phyloP scores from a whole-genome alignment of 2,329 filamentous ascomycete species.

The Camptophora hylomeconis region DNA sequence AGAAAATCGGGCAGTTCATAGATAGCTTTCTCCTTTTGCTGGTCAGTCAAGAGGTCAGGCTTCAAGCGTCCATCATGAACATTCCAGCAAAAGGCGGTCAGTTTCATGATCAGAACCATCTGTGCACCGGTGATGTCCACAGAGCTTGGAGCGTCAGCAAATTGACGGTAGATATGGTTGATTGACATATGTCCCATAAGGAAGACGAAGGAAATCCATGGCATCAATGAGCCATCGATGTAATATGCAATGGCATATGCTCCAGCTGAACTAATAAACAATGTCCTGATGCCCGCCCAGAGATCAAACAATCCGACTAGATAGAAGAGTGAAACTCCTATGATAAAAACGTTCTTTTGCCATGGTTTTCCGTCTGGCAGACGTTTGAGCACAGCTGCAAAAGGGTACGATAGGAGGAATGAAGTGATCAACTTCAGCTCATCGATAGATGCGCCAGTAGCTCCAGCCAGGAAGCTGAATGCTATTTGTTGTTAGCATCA shows the following conservation, averaged over 20 bases:
- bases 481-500: constrained; percentile 30
- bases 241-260: constrained; percentile 75
- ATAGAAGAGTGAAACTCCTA: constrained; percentile 74
- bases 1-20: constrained; percentile 59
- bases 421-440: constrained; percentile 81
- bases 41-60: constrained; percentile 66
- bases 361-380: constrained; percentile 74
- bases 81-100: constrained; percentile 95
- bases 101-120: constrained; percentile 98
- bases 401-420: constrained; percentile 82
- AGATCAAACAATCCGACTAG: constrained; percentile 86
- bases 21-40: constrained; percentile 72
- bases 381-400: constrained; percentile 78
- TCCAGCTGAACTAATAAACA: constrained; percentile 65
- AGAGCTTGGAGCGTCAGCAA: constrained; percentile 47
- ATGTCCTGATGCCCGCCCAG: constrained; percentile 69
- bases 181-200: constrained; percentile 92
- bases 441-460: constrained; percentile 51
- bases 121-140: constrained; percentile 89
- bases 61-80: constrained; percentile 81
- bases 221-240: constrained; percentile 84
- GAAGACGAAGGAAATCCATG: constrained; percentile 89
- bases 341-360: constrained; percentile 78
- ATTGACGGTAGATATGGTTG: constrained; percentile 74
- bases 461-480: constrained; percentile 44